These are phyloP conservation scores for Cotoneaster glaucophyllus DNA, from an alignment of 306 rosid genomes.

Conservation along the genomic window DNA sequence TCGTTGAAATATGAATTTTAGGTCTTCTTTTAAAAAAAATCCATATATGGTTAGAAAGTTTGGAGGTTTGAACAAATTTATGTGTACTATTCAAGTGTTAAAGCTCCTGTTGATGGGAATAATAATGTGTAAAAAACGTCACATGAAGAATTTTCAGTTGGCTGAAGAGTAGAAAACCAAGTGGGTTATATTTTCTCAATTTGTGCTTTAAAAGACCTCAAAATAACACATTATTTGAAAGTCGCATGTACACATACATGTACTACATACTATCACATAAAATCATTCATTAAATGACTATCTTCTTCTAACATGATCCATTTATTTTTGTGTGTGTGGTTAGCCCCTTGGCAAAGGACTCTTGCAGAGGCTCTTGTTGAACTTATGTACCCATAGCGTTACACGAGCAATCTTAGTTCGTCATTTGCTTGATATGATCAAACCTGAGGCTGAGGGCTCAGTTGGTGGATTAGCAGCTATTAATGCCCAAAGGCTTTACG, in stretches of 20 bases:
- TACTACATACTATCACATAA: background rate
- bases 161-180: background rate
- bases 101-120: background rate
- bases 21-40: background rate
- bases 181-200: background rate
- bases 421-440: constrained; percentile 75
- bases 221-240: background rate
- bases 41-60: background rate
- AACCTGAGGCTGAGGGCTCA: constrained; percentile 77
- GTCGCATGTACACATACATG: background rate
- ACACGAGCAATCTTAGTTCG: constrained; percentile 70
- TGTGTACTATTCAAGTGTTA: background rate
- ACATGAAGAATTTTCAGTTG: background rate
- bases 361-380: constrained; percentile 86
- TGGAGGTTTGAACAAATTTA: background rate
- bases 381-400: constrained; percentile 84
- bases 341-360: constrained; percentile 99
- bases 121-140: background rate
- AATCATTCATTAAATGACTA: background rate
- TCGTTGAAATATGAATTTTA: background rate
- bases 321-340: constrained; percentile 6
- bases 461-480: constrained; percentile 40
- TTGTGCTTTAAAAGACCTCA: background rate
- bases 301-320: constrained; percentile 14
- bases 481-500: constrained; percentile 87